Conservation (phyloP, 257 asterid genomes). For the Gentiana dahurica region DNA sequence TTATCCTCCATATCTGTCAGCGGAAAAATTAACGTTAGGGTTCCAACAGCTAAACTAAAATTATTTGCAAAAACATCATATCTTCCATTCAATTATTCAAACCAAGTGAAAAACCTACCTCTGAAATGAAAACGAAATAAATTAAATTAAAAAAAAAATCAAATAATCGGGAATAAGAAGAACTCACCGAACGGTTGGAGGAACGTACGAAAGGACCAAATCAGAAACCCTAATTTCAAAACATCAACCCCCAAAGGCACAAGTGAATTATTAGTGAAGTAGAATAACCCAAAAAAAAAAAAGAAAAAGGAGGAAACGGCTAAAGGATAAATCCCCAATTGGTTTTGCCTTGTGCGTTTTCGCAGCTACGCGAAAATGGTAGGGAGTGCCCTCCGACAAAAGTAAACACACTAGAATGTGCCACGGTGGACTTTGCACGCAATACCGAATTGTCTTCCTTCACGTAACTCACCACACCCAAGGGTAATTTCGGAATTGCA, state of each 20-base stretch:
- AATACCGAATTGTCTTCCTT: too few species aligned
- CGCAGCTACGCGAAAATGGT: not conserved
- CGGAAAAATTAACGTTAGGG: slow-evolving; percentile 16
- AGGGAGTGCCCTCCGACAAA: too few species aligned
- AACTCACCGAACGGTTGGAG: slow-evolving; percentile 9
- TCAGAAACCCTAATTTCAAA: slow-evolving; percentile 10
- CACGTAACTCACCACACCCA: too few species aligned
- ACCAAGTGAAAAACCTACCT: not conserved
- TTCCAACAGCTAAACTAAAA: not conserved
- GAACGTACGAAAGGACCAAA: not conserved
- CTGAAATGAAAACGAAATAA: not conserved
- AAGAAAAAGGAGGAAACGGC: not conserved
- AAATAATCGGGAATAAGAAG: not conserved
- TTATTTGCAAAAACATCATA: not conserved
- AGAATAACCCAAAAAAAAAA: not conserved
- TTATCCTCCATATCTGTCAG: slow-evolving; percentile 41
- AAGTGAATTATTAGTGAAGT: too few species aligned
- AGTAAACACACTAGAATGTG: too few species aligned
- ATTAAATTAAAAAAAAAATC: not conserved
- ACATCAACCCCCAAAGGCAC: too few species aligned
- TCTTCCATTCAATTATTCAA: too few species aligned
- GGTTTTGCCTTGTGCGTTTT: not conserved
- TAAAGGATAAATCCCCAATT: not conserved
- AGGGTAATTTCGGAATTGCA: too few species aligned
- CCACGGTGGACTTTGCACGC: not conserved